Base-by-base conservation (phyloP, 768 basidiomycete genomes). In the Russula virescens region DNA sequence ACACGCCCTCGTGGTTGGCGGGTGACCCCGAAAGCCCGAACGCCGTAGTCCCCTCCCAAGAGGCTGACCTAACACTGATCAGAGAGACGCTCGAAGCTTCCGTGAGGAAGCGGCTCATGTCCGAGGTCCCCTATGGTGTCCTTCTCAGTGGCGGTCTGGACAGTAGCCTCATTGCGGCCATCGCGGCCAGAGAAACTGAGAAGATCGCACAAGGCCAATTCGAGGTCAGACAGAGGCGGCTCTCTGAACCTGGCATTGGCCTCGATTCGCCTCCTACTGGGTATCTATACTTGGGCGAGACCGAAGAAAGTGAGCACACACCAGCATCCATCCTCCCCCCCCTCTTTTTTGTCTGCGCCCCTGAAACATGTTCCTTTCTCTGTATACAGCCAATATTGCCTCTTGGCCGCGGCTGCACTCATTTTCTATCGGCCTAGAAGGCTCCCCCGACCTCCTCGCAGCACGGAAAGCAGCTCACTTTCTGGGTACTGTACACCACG, bases 331-430 rank as follows among this genome's bases (percentile, higher is more conserved):
- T n/a, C n/a, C n/a, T n/a, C n/a, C n/a, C n/a, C n/a, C n/a, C 40
- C 14, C 2, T 14, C 16, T 26, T 10, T 40, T 13, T 11, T 26
- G n/a, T n/a, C 31, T 9, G 13, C 45, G 18, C 46, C n/a, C 16
- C 55, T 56, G 43, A 42, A 11, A 50, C 25, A 16, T 48, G 18
- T 35, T 42, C 58, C n/a, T 35, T 52, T 56, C 47, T 25, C 31
- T 7, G 53, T 62, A 21, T 65, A 23, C 65, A 89, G 89, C 81
- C 35, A 85, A 87, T 23, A 81, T 95, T 43, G 86, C 88, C 53
- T 78, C 90, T 18, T 98, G 96, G 97, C 95, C 97, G 1, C 91
- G 91, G 72, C 80, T 99, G 13, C 97, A 98, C 75, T 99, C 97
- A 2, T 99, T 98, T 78, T 94, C 96, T 9, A 88, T 99, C 67